phyloP scores from a whole-genome alignment of 2,329 filamentous ascomycete species.

The Rutstroemia sp. region DNA sequence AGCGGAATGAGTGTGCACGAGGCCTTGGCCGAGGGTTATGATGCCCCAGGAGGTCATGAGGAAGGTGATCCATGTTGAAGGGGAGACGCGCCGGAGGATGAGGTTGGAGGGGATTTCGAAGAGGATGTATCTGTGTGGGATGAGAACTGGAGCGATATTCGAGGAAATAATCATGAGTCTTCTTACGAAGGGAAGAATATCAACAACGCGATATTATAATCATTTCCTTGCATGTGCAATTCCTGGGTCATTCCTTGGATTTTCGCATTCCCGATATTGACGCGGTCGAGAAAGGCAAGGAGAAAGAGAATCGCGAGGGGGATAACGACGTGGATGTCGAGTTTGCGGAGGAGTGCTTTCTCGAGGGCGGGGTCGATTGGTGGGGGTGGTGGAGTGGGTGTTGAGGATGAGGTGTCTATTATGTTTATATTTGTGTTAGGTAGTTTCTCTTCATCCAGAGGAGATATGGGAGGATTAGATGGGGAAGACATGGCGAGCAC shows the following conservation, averaged over 20 bases:
- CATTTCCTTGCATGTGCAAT: conserved; percentile 41
- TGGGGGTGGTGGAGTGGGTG: too few species aligned
- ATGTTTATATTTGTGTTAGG: too few species aligned
- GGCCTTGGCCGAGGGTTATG: conserved; percentile 17
- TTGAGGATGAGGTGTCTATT: neutral
- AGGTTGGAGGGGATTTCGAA: conserved; percentile 29
- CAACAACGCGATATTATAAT: conserved; percentile 45
- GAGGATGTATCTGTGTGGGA: conserved; percentile 31
- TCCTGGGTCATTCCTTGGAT: conserved; percentile 61
- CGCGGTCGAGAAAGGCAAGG: conserved; percentile 64
- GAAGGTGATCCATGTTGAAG: conserved; percentile 31
- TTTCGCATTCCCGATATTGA: conserved; percentile 71
- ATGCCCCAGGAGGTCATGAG: conserved; percentile 41
- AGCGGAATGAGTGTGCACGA: conserved; percentile 47
- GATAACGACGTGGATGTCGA: conserved; percentile 19
- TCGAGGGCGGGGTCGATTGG: neutral
- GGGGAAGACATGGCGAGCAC: neutral
- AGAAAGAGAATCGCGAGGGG: conserved; percentile 58
- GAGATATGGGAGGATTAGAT: neutral
- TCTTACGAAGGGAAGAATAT: conserved; percentile 26
- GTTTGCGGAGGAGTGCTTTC: conserved; percentile 17
- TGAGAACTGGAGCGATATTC: neutral
- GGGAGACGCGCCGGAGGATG: conserved; percentile 28
- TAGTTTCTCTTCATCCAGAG: neutral
- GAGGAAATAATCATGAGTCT: neutral